Evolutionary conservation across 2,329 filamentous ascomycete genomes (phyloP), one percentile per base, ranked within the genome.

Genomic region (Aspergillus ochraceus): DNA sequence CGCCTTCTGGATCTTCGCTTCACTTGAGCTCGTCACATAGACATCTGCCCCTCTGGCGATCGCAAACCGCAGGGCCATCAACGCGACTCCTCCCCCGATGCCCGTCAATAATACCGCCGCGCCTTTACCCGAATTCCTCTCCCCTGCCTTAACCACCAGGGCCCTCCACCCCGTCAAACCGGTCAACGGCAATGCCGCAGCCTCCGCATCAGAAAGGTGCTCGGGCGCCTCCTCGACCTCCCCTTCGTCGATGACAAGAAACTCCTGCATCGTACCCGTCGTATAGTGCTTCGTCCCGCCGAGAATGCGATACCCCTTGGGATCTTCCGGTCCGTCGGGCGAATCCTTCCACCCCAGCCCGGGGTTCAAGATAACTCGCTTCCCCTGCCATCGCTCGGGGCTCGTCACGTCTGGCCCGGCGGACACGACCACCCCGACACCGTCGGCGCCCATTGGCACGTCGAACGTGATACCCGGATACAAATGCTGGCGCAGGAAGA

Each of bases 111-210:
- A 80, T 4, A 98, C 82, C 71, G 96, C 96, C 62, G 85, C 79
- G 2, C 91, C 91, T 0, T 74, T 66, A 5, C 71, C 65, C 17
- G 77, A 73, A 58, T 81, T 81, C 51, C 78, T 76, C 65, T 88
- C 86, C 5, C 83, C 85, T 52, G 84, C 87, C 81, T 98, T 98
- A 6, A 85, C 89, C 54, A 95, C 85, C 49, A 96, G 79, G 0
- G 93, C 94, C 49, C 95, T 83, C 92, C 92, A 98, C 6, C 85
- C 94, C 1, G 94, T 98, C 61, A 97, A 72, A 0, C 93, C 94
- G 0, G 91, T 92, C 36, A 97, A 79, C 2, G 94, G 92, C 51
- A 98, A 73, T 6, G 92, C 92, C 0, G 94, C 94, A 0, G 89
- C 92, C 76, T 98, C 91, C 1, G 82, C 84, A 52, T 88, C 79